These are phyloP conservation scores for Tetrahymena elliotti DNA, from an alignment of 73 alveolate species.

Conservation along the genomic window DNA sequence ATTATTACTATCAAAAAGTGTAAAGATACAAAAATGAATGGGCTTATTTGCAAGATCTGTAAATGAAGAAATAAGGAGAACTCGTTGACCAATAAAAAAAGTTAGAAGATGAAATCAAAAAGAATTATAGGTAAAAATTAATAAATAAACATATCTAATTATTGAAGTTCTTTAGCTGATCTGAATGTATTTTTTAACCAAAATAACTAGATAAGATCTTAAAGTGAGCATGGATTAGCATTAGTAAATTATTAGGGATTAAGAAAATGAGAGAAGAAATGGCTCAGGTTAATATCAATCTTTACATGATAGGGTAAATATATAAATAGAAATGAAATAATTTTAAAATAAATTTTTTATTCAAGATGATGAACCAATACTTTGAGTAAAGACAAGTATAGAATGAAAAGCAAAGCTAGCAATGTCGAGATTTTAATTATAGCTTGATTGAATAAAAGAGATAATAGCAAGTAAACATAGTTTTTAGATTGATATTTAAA, in stretches of 20 bases:
- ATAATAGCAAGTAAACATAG: neutral
- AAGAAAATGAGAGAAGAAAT: neutral
- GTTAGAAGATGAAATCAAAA: neutral
- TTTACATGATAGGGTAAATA: neutral
- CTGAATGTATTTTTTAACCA: too few relatives aligned
- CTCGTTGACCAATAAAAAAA: neutral
- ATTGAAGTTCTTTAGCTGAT: too few relatives aligned
- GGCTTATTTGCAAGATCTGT: neutral
- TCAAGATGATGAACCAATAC: neutral
- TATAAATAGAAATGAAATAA: neutral
- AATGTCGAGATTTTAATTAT: neutral
- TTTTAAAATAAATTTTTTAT: neutral
- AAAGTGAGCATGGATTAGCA: neutral
- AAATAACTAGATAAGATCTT: neutral
- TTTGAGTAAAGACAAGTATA: neutral
- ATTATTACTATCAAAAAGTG: too few relatives aligned
- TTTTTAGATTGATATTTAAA: neutral
- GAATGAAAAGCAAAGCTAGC: neutral
- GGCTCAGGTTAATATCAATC: neutral
- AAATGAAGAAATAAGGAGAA: neutral
- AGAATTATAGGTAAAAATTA: neutral
- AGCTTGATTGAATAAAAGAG: neutral
- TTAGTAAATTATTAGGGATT: neutral
- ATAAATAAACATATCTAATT: too few relatives aligned
- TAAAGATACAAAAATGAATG: neutral